Conservation (phyloP, 1,284 basidiomycete genomes). For the Vanrija pseudolonga region DNA sequence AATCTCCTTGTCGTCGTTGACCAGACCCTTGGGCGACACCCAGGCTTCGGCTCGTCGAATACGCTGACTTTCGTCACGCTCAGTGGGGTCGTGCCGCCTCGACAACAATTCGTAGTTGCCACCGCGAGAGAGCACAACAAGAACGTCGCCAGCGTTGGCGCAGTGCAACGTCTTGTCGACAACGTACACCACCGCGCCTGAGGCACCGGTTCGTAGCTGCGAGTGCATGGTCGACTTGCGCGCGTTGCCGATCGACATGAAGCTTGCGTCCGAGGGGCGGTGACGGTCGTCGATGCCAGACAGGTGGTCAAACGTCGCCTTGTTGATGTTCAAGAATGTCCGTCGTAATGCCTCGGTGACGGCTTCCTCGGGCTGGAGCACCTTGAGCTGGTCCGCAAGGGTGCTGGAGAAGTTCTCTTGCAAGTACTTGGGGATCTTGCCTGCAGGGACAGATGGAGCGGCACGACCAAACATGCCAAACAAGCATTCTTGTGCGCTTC, state of each 20-base stretch:
- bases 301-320: conserved; percentile 65
- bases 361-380: conserved; percentile 57
- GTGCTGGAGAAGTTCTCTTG: conserved; percentile 70
- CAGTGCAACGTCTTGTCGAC: conserved; percentile 76
- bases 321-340: conserved; percentile 80
- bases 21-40: conserved; percentile 88
- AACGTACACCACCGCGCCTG: conserved; percentile 84
- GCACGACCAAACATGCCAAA: conserved; percentile 92
- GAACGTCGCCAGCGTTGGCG: conserved; percentile 84
- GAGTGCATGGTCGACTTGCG: conserved; percentile 29
- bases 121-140: conserved; percentile 81
- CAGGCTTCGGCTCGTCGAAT: conserved; percentile 92
- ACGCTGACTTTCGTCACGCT: conserved; percentile 74
- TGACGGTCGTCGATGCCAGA: conserved; percentile 51
- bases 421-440: conserved; percentile 63
- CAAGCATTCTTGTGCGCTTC: conserved; percentile 73
- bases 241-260: conserved; percentile 14
- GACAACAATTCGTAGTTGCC: conserved; percentile 75
- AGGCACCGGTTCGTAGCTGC: conserved; percentile 68
- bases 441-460: conserved; percentile 56
- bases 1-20: conserved; percentile 77
- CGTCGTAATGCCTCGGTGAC: conserved; percentile 74
- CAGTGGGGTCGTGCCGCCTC: conserved; percentile 84
- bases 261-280: conserved; percentile 66
- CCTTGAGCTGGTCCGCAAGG: conserved; percentile 60